These are phyloP conservation scores for Penicillium polonicum DNA, from an alignment of 2,329 filamentous ascomycete species.

Conservation along the genomic window DNA sequence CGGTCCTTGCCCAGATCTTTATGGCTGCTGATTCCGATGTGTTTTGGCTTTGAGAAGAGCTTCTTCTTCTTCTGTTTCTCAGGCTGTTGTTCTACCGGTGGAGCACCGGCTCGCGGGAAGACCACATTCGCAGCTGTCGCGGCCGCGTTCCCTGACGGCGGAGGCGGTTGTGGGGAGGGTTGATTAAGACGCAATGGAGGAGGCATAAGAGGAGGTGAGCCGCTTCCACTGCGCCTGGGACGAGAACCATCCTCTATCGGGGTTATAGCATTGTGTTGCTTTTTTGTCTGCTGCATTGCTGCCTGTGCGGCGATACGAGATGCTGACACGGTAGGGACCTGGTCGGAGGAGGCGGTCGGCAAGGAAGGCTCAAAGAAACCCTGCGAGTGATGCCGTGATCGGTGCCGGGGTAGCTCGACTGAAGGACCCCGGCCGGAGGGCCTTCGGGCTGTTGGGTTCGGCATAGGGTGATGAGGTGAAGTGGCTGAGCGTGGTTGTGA, in stretches of 20 bases:
- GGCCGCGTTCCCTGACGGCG: constrained; percentile 47
- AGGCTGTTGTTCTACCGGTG: constrained; percentile 47
- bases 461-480: constrained; percentile 37
- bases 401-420: constrained; percentile 41
- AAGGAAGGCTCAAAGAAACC: constrained; percentile 67
- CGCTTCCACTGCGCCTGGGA: constrained; percentile 33
- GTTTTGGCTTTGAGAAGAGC: constrained; percentile 66
- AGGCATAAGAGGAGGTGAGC: constrained; percentile 36
- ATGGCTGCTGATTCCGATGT: constrained; percentile 61
- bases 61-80: constrained; percentile 66
- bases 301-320: constrained; percentile 66
- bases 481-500: constrained; percentile 32
- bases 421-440: constrained; percentile 40
- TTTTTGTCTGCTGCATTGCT: constrained; percentile 62
- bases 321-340: constrained; percentile 52
- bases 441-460: constrained; percentile 40
- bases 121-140: constrained; percentile 62
- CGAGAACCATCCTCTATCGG: constrained; percentile 34
- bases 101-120: constrained; percentile 54
- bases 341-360: constrained; percentile 53
- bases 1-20: constrained; percentile 53
- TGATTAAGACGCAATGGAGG: constrained; percentile 27
- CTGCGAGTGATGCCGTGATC: constrained; percentile 58
- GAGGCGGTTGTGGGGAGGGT: constrained; percentile 17
- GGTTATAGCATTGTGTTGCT: constrained; percentile 53